Conservation (phyloP, 352 stramenopile species). For the Poterioochromonas sp. region DNA sequence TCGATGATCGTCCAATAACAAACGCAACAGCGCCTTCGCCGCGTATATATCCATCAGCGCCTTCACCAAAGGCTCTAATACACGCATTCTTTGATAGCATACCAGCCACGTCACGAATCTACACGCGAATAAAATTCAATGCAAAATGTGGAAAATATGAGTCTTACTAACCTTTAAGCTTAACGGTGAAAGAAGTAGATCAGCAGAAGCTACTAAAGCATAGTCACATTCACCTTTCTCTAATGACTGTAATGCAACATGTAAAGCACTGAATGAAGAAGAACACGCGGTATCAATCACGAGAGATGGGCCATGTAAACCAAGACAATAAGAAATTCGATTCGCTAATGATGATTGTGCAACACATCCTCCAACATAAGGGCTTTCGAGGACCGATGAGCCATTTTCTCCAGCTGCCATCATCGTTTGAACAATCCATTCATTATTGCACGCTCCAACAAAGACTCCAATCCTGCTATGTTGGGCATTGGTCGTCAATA, state of each 20-base stretch:
- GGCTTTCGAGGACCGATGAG: background rate
- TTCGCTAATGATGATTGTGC: slow-evolving; percentile 23
- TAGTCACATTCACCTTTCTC: slow-evolving; percentile 32
- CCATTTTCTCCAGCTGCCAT: slow-evolving; percentile 38
- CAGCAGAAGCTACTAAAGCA: slow-evolving; percentile 44
- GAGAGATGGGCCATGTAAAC: slow-evolving; percentile 47
- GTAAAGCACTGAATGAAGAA: slow-evolving; percentile 49
- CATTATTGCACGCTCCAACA: slow-evolving; percentile 36
- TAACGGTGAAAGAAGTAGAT: slow-evolving; percentile 40
- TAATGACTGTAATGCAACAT: slow-evolving; percentile 39
- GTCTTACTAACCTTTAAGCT: background rate
- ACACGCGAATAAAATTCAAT: slow-evolving; percentile 2
- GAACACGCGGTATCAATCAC: slow-evolving; percentile 51
- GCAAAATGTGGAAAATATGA: background rate
- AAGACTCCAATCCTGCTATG: slow-evolving; percentile 4
- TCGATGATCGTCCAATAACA: slow-evolving; percentile 40
- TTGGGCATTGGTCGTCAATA: background rate
- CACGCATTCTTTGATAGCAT: slow-evolving; percentile 44
- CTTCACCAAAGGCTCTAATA: slow-evolving; percentile 48
- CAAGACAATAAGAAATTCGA: slow-evolving; percentile 46
- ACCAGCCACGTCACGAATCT: slow-evolving; percentile 28
- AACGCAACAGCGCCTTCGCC: slow-evolving; percentile 48
- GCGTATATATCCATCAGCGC: slow-evolving; percentile 49
- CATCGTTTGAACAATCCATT: slow-evolving; percentile 30
- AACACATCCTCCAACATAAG: background rate